Percentiles rank a stretch among this genome's conserved stretches.
These are phyloP conservation scores for Acanthamoeba quina DNA, from an alignment of 208 protist genomes.

Conservation along the genomic window DNA sequence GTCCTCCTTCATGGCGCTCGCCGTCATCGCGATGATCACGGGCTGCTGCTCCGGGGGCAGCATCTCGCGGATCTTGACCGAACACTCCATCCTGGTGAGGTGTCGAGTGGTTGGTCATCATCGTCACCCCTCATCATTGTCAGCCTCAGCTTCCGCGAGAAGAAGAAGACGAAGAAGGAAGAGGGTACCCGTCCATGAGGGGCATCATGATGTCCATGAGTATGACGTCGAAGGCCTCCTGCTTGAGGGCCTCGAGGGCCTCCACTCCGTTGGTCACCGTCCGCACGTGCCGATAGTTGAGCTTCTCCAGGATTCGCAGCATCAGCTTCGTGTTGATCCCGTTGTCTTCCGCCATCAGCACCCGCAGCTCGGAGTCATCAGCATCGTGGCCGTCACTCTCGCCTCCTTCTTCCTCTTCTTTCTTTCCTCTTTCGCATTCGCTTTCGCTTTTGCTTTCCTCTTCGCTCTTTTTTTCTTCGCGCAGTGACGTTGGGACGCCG, in stretches of 20 bases:
- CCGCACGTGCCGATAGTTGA: not conserved
- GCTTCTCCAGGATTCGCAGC: constrained; percentile 3
- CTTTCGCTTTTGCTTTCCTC: not conserved
- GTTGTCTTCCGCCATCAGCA: constrained; percentile 35
- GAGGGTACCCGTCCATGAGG: not conserved
- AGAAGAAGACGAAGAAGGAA: too few species aligned
- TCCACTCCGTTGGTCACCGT: constrained; percentile 17
- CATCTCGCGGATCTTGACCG: not conserved
- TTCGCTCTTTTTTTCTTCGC: too few species aligned
- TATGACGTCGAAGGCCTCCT: not conserved
- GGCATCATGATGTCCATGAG: constrained; percentile 55
- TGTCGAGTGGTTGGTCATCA: too few species aligned
- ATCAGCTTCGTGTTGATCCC: constrained; percentile 34
- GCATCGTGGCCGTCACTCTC: not conserved
- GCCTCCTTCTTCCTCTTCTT: too few species aligned
- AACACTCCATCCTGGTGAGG: not conserved
- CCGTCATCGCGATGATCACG: constrained; percentile 4
- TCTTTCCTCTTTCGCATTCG: too few species aligned
- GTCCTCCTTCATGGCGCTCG: constrained; percentile 35
- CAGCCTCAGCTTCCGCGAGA: too few species aligned
- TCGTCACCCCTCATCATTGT: too few species aligned
- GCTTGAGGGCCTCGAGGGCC: not conserved
- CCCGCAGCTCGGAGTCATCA: not conserved
- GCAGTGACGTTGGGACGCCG: too few species aligned
- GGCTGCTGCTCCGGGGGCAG: not conserved